Evolutionary conservation across 2,329 filamentous ascomycete species (phyloP).

Genomic region (Aspergillus thermomutatus): DNA sequence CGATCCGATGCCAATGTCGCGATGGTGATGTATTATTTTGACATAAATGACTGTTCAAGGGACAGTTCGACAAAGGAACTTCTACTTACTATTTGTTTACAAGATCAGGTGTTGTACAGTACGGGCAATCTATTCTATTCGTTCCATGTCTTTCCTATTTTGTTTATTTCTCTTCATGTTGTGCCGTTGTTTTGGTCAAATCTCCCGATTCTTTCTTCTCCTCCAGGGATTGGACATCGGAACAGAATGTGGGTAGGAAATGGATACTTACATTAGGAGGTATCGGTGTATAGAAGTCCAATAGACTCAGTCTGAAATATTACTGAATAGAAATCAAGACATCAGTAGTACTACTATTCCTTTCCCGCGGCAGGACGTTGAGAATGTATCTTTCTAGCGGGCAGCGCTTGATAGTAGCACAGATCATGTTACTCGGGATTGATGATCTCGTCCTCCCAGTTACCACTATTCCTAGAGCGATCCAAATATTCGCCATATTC

Average conservation of each 20-base stretch:
- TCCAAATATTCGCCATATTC: slow-evolving; percentile 62
- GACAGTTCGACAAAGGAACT: slow-evolving; percentile 11
- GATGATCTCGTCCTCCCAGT: slow-evolving; percentile 28
- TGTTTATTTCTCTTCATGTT: slow-evolving; percentile 14
- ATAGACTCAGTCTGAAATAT: not conserved
- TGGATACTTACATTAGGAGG: slow-evolving; percentile 8
- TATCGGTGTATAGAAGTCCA: slow-evolving; percentile 1
- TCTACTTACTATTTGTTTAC: slow-evolving; percentile 24
- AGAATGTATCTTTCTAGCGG: not conserved
- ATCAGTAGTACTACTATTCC: not conserved
- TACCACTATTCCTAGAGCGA: slow-evolving; percentile 17
- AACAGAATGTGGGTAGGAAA: not conserved
- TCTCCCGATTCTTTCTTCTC: slow-evolving; percentile 11
- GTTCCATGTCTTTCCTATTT: slow-evolving; percentile 28
- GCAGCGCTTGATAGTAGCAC: slow-evolving; percentile 1
- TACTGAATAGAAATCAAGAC: not conserved
- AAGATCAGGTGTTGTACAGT: slow-evolving; percentile 38
- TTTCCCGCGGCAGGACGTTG: not conserved
- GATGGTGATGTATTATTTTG: slow-evolving; percentile 15
- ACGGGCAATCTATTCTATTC: slow-evolving; percentile 36
- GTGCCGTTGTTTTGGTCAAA: slow-evolving; percentile 11
- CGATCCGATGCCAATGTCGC: slow-evolving; percentile 4
- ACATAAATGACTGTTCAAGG: slow-evolving; percentile 7
- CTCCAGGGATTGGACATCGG: not conserved
- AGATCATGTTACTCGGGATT: slow-evolving; percentile 12